A percentile compares a stretch with the other conserved stretches of the same genome.
Evolutionary conservation across 2,329 filamentous ascomycete species (phyloP).

Genomic region (Stagonosporopsis cucurbitacearum): DNA sequence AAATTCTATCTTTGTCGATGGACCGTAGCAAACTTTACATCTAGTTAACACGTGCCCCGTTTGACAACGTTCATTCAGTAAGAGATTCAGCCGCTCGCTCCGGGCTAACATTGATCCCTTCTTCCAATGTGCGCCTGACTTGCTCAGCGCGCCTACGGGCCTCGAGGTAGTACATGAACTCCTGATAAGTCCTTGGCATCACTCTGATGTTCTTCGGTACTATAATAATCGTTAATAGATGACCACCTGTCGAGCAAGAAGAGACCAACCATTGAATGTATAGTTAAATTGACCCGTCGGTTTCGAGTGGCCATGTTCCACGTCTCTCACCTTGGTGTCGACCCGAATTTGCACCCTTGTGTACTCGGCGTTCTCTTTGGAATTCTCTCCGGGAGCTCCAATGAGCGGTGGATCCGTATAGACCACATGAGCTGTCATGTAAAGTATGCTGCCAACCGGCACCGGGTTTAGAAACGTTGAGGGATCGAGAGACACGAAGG

Average conservation of each 20-base stretch:
- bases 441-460: constrained; percentile 75
- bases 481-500: constrained; percentile 75
- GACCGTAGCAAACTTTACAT: not conserved
- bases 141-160: constrained; percentile 63
- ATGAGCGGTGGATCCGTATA: constrained; percentile 70
- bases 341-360: constrained; percentile 74
- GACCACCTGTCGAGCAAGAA: not conserved
- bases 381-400: constrained; percentile 45
- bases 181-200: constrained; percentile 68
- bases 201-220: constrained; percentile 70
- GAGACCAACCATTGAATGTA: constrained; percentile 59
- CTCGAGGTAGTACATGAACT: constrained; percentile 71
- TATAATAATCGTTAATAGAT: constrained; percentile 25
- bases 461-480: constrained; percentile 78
- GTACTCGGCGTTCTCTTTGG: constrained; percentile 50
- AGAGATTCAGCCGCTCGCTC: constrained; percentile 45
- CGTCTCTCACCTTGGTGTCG: constrained; percentile 73
- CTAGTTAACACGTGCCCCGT: not conserved
- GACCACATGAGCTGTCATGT: constrained; percentile 73
- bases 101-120: constrained; percentile 37
- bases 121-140: constrained; percentile 49
- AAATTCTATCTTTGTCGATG: no score
- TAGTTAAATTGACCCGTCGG: constrained; percentile 79
- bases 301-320: constrained; percentile 71
- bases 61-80: constrained; percentile 38